Percentiles rank a stretch among this genome's conserved stretches.
These are phyloP conservation scores for Xylaria arbuscula DNA, from an alignment of 2,329 filamentous ascomycete species.

Conservation along the genomic window DNA sequence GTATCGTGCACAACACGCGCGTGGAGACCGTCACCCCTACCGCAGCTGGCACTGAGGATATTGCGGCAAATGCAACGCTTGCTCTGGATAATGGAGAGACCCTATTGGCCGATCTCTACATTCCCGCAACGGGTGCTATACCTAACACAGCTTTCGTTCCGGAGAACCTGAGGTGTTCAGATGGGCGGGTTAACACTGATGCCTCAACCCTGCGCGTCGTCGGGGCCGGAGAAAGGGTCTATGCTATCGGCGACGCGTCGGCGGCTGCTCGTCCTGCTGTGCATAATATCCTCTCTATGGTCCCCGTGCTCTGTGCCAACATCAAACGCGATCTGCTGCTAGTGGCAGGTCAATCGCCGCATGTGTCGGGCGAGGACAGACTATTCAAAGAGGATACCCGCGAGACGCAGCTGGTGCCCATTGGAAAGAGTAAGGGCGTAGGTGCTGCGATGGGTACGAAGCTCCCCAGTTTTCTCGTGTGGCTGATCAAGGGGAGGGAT, in stretches of 20 bases:
- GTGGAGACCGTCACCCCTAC: conserved; percentile 52
- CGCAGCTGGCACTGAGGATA: conserved; percentile 45
- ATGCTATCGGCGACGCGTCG: conserved; percentile 60
- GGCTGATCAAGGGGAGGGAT: conserved; percentile 62
- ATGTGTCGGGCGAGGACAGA: conserved; percentile 46
- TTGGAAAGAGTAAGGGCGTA: conserved; percentile 59
- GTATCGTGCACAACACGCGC: conserved; percentile 55
- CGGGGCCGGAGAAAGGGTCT: conserved; percentile 52
- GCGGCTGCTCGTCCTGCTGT: conserved; percentile 56
- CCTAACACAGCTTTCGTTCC: conserved; percentile 57
- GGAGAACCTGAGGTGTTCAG: conserved; percentile 45
- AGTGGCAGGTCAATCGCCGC: conserved; percentile 43
- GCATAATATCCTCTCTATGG: conserved; percentile 54
- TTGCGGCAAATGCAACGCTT: conserved; percentile 50
- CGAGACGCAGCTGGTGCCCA: conserved; percentile 60
- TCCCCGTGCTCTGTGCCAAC: conserved; percentile 60
- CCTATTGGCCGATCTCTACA: conserved; percentile 59
- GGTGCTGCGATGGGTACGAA: conserved; percentile 57
- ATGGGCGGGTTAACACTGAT: conserved; percentile 55
- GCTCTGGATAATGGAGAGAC: conserved; percentile 54
- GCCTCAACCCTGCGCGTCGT: conserved; percentile 53
- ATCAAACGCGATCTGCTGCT: conserved; percentile 61
- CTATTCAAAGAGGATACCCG: conserved; percentile 56
- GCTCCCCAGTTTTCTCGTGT: conserved; percentile 59
- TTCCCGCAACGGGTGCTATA: conserved; percentile 57